A percentile compares a stretch with the other conserved stretches of the same genome.
phyloP scores from a whole-genome alignment of 345 rosid genomes.

The Melastoma malabathricum region DNA sequence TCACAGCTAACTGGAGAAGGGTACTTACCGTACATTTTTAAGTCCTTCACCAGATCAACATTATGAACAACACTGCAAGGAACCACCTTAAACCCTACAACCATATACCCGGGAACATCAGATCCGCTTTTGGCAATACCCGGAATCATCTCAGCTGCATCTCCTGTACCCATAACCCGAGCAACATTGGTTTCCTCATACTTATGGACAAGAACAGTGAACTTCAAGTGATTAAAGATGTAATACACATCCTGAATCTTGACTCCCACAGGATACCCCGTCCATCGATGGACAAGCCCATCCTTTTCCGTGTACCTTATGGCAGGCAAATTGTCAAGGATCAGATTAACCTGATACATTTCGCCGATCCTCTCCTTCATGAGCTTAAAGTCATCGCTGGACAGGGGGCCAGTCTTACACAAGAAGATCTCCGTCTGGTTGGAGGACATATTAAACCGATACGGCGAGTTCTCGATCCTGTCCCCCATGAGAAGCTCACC shows the following conservation, averaged over 20 bases:
- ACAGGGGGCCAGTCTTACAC: slow-evolving; percentile 40
- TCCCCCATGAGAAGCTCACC: slow-evolving; percentile 89
- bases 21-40: slow-evolving; percentile 44
- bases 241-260: slow-evolving; percentile 57
- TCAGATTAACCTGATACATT: slow-evolving; percentile 79
- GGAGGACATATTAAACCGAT: slow-evolving; percentile 49
- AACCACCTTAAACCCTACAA: slow-evolving; percentile 84
- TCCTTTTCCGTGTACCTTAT: slow-evolving; percentile 52
- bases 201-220: slow-evolving; percentile 73
- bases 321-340: slow-evolving; percentile 73
- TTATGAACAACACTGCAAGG: slow-evolving; percentile 59
- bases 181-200: slow-evolving; percentile 77
- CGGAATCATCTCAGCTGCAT: slow-evolving; percentile 65
- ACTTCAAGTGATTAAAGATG: slow-evolving; percentile 74
- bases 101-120: slow-evolving; percentile 53
- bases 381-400: slow-evolving; percentile 40
- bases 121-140: slow-evolving; percentile 19
- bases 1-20: slow-evolving; percentile 57
- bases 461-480: slow-evolving; percentile 79
- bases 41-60: slow-evolving; percentile 33
- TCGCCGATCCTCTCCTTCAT: slow-evolving; percentile 73
- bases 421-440: slow-evolving; percentile 54
- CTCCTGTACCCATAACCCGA: slow-evolving; percentile 80
- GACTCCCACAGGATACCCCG: slow-evolving; percentile 71
- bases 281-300: slow-evolving; percentile 38